A percentile compares a stretch with the other conserved stretches of the same genome.
phyloP scores from a whole-genome alignment of 805 yeast genomes.

The Candida golubevii region DNA sequence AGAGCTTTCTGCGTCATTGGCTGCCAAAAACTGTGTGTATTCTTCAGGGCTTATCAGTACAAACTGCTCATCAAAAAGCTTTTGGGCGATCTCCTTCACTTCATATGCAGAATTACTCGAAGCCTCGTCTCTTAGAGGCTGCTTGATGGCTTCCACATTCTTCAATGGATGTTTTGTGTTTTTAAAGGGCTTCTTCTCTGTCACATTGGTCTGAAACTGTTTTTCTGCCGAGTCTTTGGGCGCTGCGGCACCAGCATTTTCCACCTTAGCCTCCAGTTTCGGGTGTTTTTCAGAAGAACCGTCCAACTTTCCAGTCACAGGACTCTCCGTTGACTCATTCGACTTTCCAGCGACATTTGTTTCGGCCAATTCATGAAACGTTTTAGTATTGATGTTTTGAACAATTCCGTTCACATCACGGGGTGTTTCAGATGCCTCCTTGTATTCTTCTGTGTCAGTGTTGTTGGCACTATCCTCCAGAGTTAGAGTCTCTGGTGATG shows the following conservation, averaged over 20 bases:
- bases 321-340: too few relatives aligned
- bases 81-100: slow-evolving; percentile 30
- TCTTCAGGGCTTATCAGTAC: slow-evolving; percentile 42
- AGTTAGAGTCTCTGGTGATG: neutral
- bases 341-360: too few relatives aligned
- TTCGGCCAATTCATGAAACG: too few relatives aligned
- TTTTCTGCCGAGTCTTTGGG: too few relatives aligned
- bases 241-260: too few relatives aligned
- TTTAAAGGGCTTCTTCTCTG: too few relatives aligned
- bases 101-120: slow-evolving; percentile 14
- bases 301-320: too few relatives aligned
- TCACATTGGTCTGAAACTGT: too few relatives aligned
- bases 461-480: neutral
- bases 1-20: slow-evolving; percentile 43
- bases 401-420: neutral
- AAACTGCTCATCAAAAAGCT: slow-evolving; percentile 37
- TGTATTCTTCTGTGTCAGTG: neutral
- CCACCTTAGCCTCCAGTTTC: too few relatives aligned
- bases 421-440: neutral
- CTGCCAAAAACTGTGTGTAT: slow-evolving; percentile 40
- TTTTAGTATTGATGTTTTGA: too few relatives aligned
- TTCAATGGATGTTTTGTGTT: too few relatives aligned
- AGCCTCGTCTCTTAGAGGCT: neutral
- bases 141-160: neutral
- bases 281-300: too few relatives aligned